phyloP scores from a whole-genome alignment of 2,329 filamentous ascomycete genomes.

The Chrysoporthe puriensis region DNA sequence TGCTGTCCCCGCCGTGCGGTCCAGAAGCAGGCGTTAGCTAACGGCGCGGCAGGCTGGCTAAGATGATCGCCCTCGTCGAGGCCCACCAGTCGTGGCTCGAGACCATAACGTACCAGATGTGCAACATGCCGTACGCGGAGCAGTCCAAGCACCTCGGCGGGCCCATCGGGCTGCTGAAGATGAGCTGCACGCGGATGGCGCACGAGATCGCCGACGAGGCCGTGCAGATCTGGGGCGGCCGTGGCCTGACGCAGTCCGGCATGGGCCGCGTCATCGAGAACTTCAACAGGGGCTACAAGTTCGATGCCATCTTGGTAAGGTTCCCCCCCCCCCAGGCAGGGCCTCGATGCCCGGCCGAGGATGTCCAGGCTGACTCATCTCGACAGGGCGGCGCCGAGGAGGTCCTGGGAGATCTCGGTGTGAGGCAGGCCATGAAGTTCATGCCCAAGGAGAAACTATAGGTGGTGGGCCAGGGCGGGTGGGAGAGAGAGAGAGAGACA shows the following conservation, averaged over 20 bases:
- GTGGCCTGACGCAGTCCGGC: constrained; percentile 77
- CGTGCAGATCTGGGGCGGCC: constrained; percentile 84
- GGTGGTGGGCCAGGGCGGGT: background rate
- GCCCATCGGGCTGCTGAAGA: constrained; percentile 82
- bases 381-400: constrained; percentile 76
- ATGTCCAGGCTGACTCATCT: background rate
- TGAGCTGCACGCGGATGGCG: constrained; percentile 73
- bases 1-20: background rate
- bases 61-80: constrained; percentile 83
- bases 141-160: constrained; percentile 77
- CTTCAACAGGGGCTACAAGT: constrained; percentile 85
- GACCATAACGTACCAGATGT: constrained; percentile 86
- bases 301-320: constrained; percentile 66
- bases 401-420: constrained; percentile 78
- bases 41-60: constrained; percentile 57
- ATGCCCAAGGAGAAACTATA: constrained; percentile 87
- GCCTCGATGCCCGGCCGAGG: background rate
- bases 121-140: constrained; percentile 77
- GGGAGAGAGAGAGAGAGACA: no score
- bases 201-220: constrained; percentile 85
- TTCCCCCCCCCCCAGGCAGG: background rate
- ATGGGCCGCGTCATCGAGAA: constrained; percentile 85
- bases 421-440: constrained; percentile 79
- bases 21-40: background rate
- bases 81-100: constrained; percentile 87